Conservation (phyloP, 148 eudicot genomes). For the Suaeda aralocaspica region DNA sequence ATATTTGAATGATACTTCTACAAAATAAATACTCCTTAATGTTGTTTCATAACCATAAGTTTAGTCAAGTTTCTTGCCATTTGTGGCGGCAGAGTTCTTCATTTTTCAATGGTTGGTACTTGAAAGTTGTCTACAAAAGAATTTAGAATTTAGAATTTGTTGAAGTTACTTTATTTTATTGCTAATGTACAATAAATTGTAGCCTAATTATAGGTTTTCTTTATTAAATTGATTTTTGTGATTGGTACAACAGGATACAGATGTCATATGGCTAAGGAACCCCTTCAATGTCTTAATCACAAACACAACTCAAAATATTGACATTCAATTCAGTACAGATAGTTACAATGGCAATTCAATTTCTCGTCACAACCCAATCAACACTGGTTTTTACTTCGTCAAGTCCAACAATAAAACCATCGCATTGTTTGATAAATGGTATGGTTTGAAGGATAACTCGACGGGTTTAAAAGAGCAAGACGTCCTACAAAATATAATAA, state of each 20-base stretch:
- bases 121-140: too few species aligned
- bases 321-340: constrained; percentile 56
- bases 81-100: too few species aligned
- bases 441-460: constrained; percentile 47
- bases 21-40: too few species aligned
- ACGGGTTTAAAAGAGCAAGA: constrained; percentile 70
- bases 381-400: constrained; percentile 77
- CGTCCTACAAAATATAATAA: constrained; percentile 37
- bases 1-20: too few species aligned
- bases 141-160: too few species aligned
- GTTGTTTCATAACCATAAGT: too few species aligned
- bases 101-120: too few species aligned
- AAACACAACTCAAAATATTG: constrained; percentile 25
- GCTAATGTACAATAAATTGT: too few species aligned
- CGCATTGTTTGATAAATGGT: constrained; percentile 54
- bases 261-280: constrained; percentile 66
- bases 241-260: constrained; percentile 44
- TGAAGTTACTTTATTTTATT: too few species aligned
- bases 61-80: too few species aligned
- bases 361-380: constrained; percentile 39
- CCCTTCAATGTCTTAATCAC: constrained; percentile 42
- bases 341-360: constrained; percentile 33
- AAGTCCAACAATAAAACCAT: constrained; percentile 62
- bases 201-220: too few species aligned
- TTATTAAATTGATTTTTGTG: neutral